Conservation (phyloP, 2,329 filamentous ascomycete genomes). For the Capronia epimyces region DNA sequence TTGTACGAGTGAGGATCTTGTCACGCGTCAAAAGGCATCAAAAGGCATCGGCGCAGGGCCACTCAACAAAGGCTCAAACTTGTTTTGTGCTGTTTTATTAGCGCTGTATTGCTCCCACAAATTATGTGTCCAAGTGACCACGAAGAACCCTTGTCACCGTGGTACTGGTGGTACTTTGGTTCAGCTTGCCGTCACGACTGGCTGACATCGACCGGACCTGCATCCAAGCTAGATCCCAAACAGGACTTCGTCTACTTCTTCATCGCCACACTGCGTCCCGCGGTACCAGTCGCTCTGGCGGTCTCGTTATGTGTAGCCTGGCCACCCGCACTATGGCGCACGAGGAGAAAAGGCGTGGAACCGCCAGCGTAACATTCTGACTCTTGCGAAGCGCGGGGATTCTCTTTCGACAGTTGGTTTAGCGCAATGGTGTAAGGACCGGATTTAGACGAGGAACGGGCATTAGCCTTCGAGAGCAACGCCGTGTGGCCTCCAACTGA, state of each 20-base stretch:
- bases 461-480: not conserved
- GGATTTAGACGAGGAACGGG: not conserved
- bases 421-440: not conserved
- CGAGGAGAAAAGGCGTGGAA: not conserved
- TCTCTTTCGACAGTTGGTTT: too few relatives aligned
- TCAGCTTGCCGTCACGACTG: constrained; percentile 11
- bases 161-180: constrained; percentile 9
- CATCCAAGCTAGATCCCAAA: constrained; percentile 16
- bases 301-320: constrained; percentile 8
- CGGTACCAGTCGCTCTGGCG: constrained; percentile 1
- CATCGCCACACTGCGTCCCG: constrained; percentile 20
- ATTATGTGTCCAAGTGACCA: constrained; percentile 7
- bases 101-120: constrained; percentile 7
- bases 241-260: constrained; percentile 10
- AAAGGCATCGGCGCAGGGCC: not conserved
- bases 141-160: constrained; percentile 2
- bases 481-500: not conserved
- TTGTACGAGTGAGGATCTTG: not conserved
- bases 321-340: constrained; percentile 3
- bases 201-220: constrained; percentile 15
- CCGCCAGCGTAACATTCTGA: not conserved
- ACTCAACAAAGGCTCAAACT: not conserved
- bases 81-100: not conserved
- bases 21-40: not conserved
- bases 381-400: not conserved